Conservation (phyloP, 2,329 filamentous ascomycete genomes). For the Clonostachys solani region DNA sequence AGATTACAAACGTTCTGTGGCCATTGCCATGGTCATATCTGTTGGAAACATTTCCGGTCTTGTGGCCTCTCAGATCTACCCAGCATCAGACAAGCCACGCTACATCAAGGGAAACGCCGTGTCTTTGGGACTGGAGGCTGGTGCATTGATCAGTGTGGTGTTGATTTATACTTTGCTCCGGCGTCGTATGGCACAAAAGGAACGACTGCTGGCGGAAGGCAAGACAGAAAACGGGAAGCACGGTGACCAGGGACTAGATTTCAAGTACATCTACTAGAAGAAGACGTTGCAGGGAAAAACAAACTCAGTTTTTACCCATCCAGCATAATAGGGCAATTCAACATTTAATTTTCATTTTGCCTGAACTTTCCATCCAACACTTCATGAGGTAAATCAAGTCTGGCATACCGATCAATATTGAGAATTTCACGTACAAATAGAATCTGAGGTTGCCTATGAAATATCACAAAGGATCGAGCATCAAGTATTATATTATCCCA, state of each 20-base stretch:
- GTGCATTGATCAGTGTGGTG: constrained; percentile 16
- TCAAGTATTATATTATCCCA: no score
- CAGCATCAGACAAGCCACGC: constrained; percentile 17
- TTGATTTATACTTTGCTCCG: constrained; percentile 6
- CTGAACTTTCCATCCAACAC: no score
- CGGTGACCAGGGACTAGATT: constrained; percentile 1
- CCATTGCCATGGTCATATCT: constrained; percentile 18
- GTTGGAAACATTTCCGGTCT: constrained; percentile 20
- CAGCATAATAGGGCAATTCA: no score
- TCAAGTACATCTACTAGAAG: constrained; percentile 2
- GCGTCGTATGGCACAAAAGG: constrained; percentile 1
- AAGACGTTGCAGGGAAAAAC: no score
- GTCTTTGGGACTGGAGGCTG: constrained; percentile 15
- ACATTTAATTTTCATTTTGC: no score
- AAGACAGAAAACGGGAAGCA: constrained; percentile 2
- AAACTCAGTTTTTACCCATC: no score
- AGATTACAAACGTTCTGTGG: constrained; percentile 23
- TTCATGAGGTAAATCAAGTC: no score
- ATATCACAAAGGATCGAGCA: no score
- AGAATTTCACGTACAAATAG: no score
- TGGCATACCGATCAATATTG: no score
- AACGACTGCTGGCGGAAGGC: constrained; percentile 1
- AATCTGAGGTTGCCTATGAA: no score
- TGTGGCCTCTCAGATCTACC: constrained; percentile 24
- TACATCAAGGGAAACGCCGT: constrained; percentile 22